Conservation (phyloP, 345 rosid species). For the Passiflora organensis region DNA sequence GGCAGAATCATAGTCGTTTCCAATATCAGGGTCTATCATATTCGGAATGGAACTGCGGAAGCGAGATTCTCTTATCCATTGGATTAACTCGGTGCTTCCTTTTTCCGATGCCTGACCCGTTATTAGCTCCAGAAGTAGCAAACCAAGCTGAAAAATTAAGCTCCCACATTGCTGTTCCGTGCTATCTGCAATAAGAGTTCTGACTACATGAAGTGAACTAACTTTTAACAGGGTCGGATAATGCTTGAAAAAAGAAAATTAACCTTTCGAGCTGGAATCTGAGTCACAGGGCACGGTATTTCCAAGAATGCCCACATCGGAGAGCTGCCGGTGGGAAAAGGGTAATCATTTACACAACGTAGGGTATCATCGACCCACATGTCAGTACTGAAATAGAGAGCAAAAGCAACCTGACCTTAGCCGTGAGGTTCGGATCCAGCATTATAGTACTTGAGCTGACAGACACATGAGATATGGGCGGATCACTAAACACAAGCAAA, state of each 20-base stretch:
- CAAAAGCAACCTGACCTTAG: conserved; percentile 45
- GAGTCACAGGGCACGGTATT: conserved; percentile 29
- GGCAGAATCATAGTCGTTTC: conserved; percentile 48
- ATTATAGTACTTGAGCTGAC: conserved; percentile 75
- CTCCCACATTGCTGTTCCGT: conserved; percentile 40
- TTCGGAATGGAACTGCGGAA: conserved; percentile 56
- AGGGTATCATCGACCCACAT: not conserved
- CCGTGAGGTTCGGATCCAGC: conserved; percentile 79
- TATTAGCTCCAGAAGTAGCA: conserved; percentile 74
- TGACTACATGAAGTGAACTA: not conserved
- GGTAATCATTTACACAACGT: not conserved
- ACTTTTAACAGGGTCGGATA: not conserved
- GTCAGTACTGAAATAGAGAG: not conserved
- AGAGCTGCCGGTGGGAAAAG: conserved; percentile 38
- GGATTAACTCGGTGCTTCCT: conserved; percentile 38
- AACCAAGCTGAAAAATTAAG: conserved; percentile 78
- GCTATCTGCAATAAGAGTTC: conserved; percentile 29
- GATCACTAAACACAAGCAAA: conserved; percentile 67
- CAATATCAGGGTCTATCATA: conserved; percentile 92
- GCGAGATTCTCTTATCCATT: conserved; percentile 77
- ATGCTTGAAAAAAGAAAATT: not conserved
- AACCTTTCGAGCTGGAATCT: conserved; percentile 57
- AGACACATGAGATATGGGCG: conserved; percentile 60
- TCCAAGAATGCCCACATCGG: conserved; percentile 51
- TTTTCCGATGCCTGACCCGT: conserved; percentile 84